phyloP scores from a whole-genome alignment of 352 stramenopile genomes.

The Phytophthora pluvialis region DNA sequence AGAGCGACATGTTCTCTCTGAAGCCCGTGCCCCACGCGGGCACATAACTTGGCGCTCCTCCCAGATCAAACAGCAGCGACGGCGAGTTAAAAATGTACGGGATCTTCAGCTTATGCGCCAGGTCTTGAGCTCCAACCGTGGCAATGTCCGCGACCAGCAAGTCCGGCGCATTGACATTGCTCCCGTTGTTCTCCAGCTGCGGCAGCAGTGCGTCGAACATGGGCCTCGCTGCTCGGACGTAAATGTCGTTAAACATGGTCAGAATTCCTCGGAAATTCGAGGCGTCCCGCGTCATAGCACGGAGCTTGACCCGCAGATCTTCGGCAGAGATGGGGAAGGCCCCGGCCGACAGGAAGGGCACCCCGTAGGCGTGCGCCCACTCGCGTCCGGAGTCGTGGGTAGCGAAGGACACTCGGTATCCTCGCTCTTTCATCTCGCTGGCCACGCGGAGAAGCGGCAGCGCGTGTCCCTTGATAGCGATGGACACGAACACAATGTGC shows the following conservation, averaged over 20 bases:
- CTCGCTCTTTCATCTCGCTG: constrained; percentile 70
- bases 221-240: constrained; percentile 71
- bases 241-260: constrained; percentile 91
- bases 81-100: constrained; percentile 87
- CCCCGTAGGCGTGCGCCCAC: constrained; percentile 59
- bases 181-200: constrained; percentile 40
- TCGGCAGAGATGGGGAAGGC: constrained; percentile 77
- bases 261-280: constrained; percentile 88
- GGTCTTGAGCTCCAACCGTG: constrained; percentile 78
- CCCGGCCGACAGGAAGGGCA: constrained; percentile 79
- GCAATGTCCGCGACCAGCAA: constrained; percentile 86
- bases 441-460: constrained; percentile 79
- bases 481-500: constrained; percentile 84
- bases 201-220: constrained; percentile 82
- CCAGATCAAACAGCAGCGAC: constrained; percentile 86
- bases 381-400: constrained; percentile 84
- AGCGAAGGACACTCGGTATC: constrained; percentile 83
- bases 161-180: constrained; percentile 42
- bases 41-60: constrained; percentile 73
- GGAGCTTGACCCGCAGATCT: constrained; percentile 72
- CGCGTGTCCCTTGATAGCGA: constrained; percentile 84
- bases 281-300: constrained; percentile 80
- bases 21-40: constrained; percentile 88
- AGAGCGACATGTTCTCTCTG: constrained; percentile 83
- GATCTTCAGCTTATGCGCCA: constrained; percentile 79